Conservation (phyloP, 352 stramenopile species). For the Halophytophthora polymorphica region DNA sequence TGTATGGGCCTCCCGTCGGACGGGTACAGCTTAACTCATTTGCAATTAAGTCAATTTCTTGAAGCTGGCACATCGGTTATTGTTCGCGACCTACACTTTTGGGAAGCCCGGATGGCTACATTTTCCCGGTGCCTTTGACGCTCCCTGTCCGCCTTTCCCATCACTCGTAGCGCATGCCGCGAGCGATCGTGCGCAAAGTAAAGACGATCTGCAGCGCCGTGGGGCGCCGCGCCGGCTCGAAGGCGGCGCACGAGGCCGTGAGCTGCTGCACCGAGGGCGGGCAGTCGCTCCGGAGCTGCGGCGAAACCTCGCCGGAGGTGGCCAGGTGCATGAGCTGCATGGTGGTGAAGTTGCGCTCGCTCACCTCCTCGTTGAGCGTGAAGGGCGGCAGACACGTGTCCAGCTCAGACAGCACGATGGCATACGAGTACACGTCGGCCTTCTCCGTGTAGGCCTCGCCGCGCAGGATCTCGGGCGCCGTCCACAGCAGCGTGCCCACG, state of each 20-base stretch:
- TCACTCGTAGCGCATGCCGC: constrained; percentile 10
- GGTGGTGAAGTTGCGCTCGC: constrained; percentile 33
- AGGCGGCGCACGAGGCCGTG: constrained; percentile 28
- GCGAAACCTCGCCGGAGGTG: constrained; percentile 38
- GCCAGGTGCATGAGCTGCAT: constrained; percentile 61
- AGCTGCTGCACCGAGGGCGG: constrained; percentile 31
- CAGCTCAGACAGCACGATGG: constrained; percentile 58
- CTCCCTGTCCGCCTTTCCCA: background rate
- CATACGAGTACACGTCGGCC: constrained; percentile 64
- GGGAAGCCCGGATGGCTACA: too few species aligned
- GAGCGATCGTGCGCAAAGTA: constrained; percentile 33
- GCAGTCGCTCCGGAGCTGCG: constrained; percentile 36
- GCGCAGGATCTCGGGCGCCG: constrained; percentile 50
- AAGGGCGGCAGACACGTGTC: constrained; percentile 60
- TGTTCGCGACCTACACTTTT: too few species aligned
- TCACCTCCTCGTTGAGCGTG: constrained; percentile 45
- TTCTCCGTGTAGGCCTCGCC: constrained; percentile 56
- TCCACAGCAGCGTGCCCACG: constrained; percentile 62
- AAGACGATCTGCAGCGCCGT: constrained; percentile 54
- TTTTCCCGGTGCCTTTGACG: too few species aligned
- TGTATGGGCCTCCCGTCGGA: too few species aligned
- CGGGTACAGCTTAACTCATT: too few species aligned
- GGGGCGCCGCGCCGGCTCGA: constrained; percentile 32
- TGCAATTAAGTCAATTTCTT: too few species aligned
- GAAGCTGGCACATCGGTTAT: too few species aligned